Evolutionary conservation across 2,329 filamentous ascomycete species (phyloP), one percentile per base, ranked within the genome.

Genomic region (Cytospora piceae): DNA sequence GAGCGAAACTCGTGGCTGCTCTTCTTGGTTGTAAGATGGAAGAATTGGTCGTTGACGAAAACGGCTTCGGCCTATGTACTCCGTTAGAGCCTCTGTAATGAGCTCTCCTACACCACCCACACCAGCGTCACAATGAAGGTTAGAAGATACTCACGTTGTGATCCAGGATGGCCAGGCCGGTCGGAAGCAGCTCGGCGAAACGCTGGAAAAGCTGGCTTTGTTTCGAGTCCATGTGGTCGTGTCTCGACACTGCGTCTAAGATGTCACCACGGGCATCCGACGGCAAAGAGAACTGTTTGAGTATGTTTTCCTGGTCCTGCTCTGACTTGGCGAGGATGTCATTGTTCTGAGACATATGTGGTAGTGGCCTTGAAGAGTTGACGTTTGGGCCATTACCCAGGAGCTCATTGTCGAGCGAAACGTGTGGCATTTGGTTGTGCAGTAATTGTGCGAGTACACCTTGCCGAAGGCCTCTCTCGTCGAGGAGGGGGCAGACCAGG

Each of bases 21-120:
- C 31, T 63, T 63, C 24, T 63, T 63, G 8, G 61, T 63, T 17
- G 61, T 63, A 1, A 63, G 24, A 22, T 46, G 49, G 4, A 63
- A 63, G 3, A 63, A 63, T n/a, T 63, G 61, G 42, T 63, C 61
- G 24, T 63, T 63, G 29, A 63, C 61, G 24, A 63, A 63, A 9
- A 63, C 15, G 29, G 61, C 61, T 46, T 63, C 39, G 17, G 61
- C 61, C 61, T 63, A 12, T 2, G 9, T 7, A 11, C 22, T 17
- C n/a, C 22, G 22, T 63, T 46, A 63, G 53, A 12, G 20, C 17
- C n/a, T 34, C 11, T 11, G 4, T 11, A 1, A 1, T 15, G 3
- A 12, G 15, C 1, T 2, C 4, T 27, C n/a, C 8, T 49, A 22
- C 52, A 24, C 2, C n/a, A 8, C 31, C 22, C 20, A 31, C 14